A percentile compares a stretch with the other conserved stretches of the same genome.
phyloP scores from a whole-genome alignment of 177 flowering plant species.

The Vitis hybrid region DNA sequence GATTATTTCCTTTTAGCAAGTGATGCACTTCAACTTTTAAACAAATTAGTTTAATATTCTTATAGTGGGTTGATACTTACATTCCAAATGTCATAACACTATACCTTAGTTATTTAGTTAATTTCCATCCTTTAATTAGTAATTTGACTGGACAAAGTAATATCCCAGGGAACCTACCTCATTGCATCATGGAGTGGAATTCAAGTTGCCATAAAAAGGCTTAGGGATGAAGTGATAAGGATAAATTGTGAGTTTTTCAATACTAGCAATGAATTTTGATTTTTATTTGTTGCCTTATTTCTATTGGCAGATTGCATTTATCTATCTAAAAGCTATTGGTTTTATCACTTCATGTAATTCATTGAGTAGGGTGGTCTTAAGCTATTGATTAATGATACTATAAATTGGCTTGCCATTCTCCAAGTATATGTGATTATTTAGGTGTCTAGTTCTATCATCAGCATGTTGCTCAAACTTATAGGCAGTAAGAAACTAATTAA shows the following conservation, averaged over 20 bases:
- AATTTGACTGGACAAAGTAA: conserved; percentile 1
- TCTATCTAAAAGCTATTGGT: conserved; percentile 5
- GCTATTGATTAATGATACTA: conserved; percentile 47
- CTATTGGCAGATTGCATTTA: neutral
- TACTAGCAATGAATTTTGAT: neutral
- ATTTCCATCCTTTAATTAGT: neutral
- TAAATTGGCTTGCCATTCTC: conserved; percentile 79
- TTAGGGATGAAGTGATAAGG: conserved; percentile 70
- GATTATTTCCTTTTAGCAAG: too few species aligned
- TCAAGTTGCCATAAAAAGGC: conserved; percentile 89
- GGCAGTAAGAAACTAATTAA: conserved; percentile 69
- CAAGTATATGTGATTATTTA: conserved; percentile 68
- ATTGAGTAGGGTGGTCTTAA: conserved; percentile 44
- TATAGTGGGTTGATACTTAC: too few species aligned
- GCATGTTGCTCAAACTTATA: conserved; percentile 87
- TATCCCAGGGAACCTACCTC: conserved; percentile 78
- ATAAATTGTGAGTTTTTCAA: conserved; percentile 79
- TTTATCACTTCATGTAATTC: conserved; percentile 50
- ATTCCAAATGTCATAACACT: too few species aligned
- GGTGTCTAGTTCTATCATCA: conserved; percentile 71
- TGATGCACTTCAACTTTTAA: too few species aligned
- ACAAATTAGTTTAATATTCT: too few species aligned
- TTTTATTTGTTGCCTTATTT: conserved; percentile 1
- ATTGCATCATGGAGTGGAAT: conserved; percentile 90
- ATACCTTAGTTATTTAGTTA: neutral